Base-by-base conservation (phyloP, 257 asterid species). In the Scutellaria baicalensis region DNA sequence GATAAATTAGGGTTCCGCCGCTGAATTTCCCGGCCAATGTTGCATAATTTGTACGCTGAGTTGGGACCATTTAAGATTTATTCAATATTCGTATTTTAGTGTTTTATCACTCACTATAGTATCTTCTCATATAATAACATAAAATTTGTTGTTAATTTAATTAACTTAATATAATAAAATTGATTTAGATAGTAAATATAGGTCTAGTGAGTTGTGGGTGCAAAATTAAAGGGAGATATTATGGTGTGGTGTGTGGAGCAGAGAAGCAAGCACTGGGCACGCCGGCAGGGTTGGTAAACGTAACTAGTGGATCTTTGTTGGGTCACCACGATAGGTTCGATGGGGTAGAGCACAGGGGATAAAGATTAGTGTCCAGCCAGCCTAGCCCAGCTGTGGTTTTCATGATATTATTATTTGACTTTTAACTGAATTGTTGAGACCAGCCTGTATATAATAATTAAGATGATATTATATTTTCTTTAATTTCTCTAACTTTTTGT, bases 371-470 rank as follows among this genome's bases (percentile, higher is more conserved):
- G n/a, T 79, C 81, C 80, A 82, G n/a, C n/a, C n/a, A n/a, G 71
- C 67, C 17, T 42, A 69, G 51, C 49, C 74, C 79, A 80, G 85
- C 82, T 75, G 85, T 82, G 75, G 72, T 27, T 20, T 66, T 52
- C 72, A 51, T 65, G 47, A 38, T n/a, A n/a, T 47, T n/a, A 65
- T 56, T 9, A 3, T 69, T n/a, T 71, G 80, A 75, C 76, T 49
- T 76, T 68, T 44, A 44, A 65, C 72, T 72, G 60, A 68, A 55
- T 67, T 74, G 69, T 78, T 70, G 74, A 79, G 51, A 64, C 84
- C 84, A 82, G 86, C 81, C 83, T 74, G 82, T 79, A 73, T n/a
- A n/a, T 83, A 3, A 27, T 27, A 27, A 1, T 43, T 20, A 13
- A 3, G 8, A 55, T 6, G 14, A 20, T n/a, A 20, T 43, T 56